A percentile compares a stretch with the other conserved stretches of the same genome.
Conservation (phyloP, 352 stramenopile species). For the Phytophthora nicotianae region DNA sequence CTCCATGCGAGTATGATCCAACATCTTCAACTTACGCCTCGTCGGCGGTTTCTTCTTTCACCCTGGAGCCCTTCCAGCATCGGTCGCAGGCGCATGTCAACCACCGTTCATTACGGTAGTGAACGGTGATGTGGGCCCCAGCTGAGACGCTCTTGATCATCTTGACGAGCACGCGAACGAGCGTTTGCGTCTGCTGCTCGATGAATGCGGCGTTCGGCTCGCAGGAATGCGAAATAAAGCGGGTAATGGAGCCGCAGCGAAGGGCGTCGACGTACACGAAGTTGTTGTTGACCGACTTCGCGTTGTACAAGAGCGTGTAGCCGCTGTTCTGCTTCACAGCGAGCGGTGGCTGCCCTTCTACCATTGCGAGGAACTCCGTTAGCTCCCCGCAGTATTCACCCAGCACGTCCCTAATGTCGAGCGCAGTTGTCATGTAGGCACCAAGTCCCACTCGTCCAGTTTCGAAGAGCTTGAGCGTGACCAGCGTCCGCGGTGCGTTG, state of each 20-base stretch:
- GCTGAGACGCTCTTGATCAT: neutral
- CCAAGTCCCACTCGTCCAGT: neutral
- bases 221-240: neutral
- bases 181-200: neutral
- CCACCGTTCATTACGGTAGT: neutral
- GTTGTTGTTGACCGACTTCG: neutral
- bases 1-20: too few relatives aligned
- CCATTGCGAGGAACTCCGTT: neutral
- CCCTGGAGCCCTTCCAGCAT: neutral
- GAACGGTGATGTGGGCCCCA: neutral
- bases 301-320: neutral
- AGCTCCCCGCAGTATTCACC: neutral
- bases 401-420: neutral
- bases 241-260: neutral
- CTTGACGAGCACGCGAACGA: neutral
- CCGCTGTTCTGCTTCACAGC: neutral
- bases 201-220: neutral
- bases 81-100: neutral
- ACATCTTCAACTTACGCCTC: too few relatives aligned
- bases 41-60: too few relatives aligned
- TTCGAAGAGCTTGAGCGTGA: neutral
- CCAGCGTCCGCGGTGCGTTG: neutral
- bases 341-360: neutral
- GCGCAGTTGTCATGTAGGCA: neutral
- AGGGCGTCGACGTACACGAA: neutral